Percentiles rank a stretch among this genome's conserved stretches.
Conservation (phyloP, 305 asterid genomes). For the Solanum chacoense region DNA sequence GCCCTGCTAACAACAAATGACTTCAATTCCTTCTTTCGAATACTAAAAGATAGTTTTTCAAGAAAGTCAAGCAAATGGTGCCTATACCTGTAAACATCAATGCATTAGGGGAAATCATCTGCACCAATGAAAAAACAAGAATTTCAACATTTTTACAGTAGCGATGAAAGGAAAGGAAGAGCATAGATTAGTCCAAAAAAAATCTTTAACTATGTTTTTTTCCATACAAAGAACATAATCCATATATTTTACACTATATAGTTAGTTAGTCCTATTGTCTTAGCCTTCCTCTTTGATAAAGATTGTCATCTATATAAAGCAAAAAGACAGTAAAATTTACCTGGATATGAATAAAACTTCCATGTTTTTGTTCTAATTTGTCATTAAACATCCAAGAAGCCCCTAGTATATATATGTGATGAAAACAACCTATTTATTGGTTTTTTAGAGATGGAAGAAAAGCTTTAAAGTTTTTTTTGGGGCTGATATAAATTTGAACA, state of each 20-base stretch:
- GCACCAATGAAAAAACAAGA: neutral
- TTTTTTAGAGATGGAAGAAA: neutral
- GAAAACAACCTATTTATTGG: neutral
- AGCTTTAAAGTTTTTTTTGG: neutral
- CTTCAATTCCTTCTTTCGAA: neutral
- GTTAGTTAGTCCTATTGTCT: neutral
- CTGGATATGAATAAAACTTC: neutral
- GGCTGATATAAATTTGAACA: neutral
- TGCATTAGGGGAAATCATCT: neutral
- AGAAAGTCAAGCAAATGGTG: neutral
- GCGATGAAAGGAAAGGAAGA: neutral
- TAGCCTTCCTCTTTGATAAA: neutral
- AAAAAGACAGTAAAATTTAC: neutral
- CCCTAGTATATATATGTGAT: neutral
- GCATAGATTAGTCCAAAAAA: neutral
- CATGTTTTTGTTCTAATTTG: neutral
- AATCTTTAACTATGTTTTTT: neutral
- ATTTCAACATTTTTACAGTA: neutral
- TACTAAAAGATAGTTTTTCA: neutral
- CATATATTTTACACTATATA: neutral
- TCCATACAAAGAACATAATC: neutral
- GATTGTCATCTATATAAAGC: neutral
- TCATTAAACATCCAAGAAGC: neutral
- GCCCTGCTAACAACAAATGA: neutral
- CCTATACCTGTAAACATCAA: neutral